Evolutionary conservation across 1,284 basidiomycete genomes (phyloP), one percentile per base, ranked within the genome.

Genomic region (Rhizopogon parksii): DNA sequence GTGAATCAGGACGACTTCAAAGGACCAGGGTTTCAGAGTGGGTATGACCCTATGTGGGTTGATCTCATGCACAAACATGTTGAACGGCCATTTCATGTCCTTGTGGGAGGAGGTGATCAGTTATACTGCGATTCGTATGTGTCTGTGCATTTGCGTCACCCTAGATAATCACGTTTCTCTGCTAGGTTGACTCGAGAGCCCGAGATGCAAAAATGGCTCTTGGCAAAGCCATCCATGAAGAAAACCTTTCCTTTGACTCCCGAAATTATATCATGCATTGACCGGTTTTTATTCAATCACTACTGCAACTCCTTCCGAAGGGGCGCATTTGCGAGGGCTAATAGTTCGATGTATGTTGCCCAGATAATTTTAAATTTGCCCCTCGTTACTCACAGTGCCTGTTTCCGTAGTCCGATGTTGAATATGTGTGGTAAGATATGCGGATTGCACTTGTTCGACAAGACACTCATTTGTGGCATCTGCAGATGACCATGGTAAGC

Each of bases 21-120:
- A 54, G 79, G 88, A 40, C 80, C 85, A 21, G 82, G 87, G 0
- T 91, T 82, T 65, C 79, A 77, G 55, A 82, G 71, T 48, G 87
- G 91, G 0, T 93, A 89, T 62, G 91, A 94, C 66, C 91, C 90
- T 8, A 82, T 98, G 7, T 99, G 95, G 95, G 78, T 85, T 58
- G 95, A 99, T 68, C 69, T 98, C 37, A 77, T 99, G 27, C 71
- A 78, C 38, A 84, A 88, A 58, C 95, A 99, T 61, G 75, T 78
- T 2, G 76, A 82, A 58, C 72, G 76, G 53, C 93, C 95, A 0
- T 95, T 91, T 67, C 95, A 98, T 64, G 83, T 78, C 6, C 70
- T 93, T 37, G 79, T 93, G 4, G 91, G 91, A 17, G 91, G 91
- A 25, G 90, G 90, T 6, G 89, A 91, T 62, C 90, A 91, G 62